Conservation (phyloP, 2,329 filamentous ascomycete species). For the Dothideomycetes sp. region DNA sequence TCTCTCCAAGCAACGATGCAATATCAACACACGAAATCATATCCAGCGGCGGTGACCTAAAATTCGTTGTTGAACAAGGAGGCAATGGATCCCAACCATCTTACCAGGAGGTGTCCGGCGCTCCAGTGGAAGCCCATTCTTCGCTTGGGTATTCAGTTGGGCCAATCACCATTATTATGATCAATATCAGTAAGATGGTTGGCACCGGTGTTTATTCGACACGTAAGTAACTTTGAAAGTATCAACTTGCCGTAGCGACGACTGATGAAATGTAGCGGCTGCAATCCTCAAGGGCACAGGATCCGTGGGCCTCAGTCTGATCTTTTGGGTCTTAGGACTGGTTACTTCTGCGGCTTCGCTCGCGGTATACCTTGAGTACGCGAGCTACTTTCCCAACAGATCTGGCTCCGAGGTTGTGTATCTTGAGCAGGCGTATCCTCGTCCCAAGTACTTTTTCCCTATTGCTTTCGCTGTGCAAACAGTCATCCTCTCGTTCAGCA, state of each 20-base stretch:
- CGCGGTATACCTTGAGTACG: conserved; percentile 53
- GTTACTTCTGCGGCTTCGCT: conserved; percentile 42
- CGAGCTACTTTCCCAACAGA: conserved; percentile 57
- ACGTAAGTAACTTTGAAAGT: conserved; percentile 35
- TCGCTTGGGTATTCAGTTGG: conserved; percentile 53
- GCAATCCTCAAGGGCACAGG: conserved; percentile 51
- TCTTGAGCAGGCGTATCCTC: conserved; percentile 57
- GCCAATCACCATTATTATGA: conserved; percentile 47
- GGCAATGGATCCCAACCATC: conserved; percentile 43
- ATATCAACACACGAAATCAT: conserved; percentile 5
- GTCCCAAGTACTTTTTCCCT: conserved; percentile 55
- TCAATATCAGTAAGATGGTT: conserved; percentile 56
- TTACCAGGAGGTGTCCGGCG: conserved; percentile 54
- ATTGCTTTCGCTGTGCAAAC: conserved; percentile 56
- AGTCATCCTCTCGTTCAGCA: conserved; percentile 56
- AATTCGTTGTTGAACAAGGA: conserved; percentile 35
- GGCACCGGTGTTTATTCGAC: conserved; percentile 57
- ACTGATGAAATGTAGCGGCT: conserved; percentile 34
- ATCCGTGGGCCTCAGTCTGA: conserved; percentile 52
- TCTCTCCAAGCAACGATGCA: conserved; percentile 2
- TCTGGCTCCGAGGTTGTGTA: conserved; percentile 60
- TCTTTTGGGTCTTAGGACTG: conserved; percentile 40
- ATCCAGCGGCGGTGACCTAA: conserved; percentile 31
- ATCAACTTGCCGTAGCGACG: not conserved
- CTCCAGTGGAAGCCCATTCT: conserved; percentile 50